Percentiles rank a stretch among this genome's conserved stretches.
Conservation (phyloP, 1,284 basidiomycete species). For the Mycosarcoma maydis region DNA sequence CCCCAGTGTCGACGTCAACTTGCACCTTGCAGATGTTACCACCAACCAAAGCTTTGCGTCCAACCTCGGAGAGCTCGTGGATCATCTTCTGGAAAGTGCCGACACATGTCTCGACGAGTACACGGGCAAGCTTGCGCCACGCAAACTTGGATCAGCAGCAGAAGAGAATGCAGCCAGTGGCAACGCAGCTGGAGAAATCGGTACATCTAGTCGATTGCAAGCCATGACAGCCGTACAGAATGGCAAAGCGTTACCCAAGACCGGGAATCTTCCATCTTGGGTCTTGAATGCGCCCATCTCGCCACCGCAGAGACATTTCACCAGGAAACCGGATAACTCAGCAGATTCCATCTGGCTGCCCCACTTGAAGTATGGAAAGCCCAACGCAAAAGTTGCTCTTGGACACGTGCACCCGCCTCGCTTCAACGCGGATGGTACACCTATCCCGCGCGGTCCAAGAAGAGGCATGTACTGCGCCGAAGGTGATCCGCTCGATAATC, state of each 20-base stretch:
- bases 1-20: constrained; percentile 8
- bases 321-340: constrained; percentile 60
- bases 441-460: constrained; percentile 28
- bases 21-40: constrained; percentile 46
- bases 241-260: constrained; percentile 39
- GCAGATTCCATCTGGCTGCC: constrained; percentile 48
- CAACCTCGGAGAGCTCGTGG: constrained; percentile 82
- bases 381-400: constrained; percentile 57
- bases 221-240: constrained; percentile 34
- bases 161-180: neutral
- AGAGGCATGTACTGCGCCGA: constrained; percentile 63
- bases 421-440: constrained; percentile 15
- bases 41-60: constrained; percentile 79
- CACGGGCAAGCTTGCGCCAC: constrained; percentile 77
- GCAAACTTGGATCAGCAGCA: constrained; percentile 31
- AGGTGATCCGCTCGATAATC: constrained; percentile 61
- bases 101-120: constrained; percentile 84
- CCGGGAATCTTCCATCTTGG: constrained; percentile 51
- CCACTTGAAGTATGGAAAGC: constrained; percentile 57
- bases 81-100: constrained; percentile 83
- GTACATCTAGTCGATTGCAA: constrained; percentile 2
- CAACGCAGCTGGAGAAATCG: neutral
- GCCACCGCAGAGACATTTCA: constrained; percentile 59
- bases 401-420: constrained; percentile 29
- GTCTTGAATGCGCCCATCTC: constrained; percentile 61